Base-by-base conservation (phyloP, 306 rosid species). In the Quercus wislizeni region DNA sequence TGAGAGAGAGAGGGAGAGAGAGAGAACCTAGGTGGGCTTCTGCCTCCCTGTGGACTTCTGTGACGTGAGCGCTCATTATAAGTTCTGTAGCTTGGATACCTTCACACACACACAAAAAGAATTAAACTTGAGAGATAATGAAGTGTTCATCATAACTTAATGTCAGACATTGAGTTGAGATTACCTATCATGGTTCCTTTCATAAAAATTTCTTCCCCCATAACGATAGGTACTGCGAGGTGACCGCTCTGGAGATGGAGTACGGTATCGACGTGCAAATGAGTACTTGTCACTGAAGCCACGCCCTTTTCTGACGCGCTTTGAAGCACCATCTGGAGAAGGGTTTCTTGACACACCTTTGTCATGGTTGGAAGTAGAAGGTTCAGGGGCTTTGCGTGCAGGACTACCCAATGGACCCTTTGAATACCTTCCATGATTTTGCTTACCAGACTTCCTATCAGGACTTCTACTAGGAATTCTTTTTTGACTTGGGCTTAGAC, bases 221-320 rank as follows among this genome's bases (percentile, higher is more conserved):
- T 84, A 81, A 19, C 79, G 87, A 71, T 88, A 85, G 46, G 90
- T 30, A 62, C 78, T 80, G 6, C 65, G 87, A 23, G 81, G 82
- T 46, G 93, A 91, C 35, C 56, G 83, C 76, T 85, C 94, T 10
- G 99, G 98, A 69, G 98, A 93, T 62, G 99, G 99, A 86, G 97
- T 96, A 12, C 98, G 93, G 74, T 96, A 96, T 63, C 84, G 91
- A 69, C 98, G 97, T 59, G 92, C 98, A 87, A 85, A 96, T 18
- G 97, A 86, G 81, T 84, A 96, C 70, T 90, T 97, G 38, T 93
- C 96, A 63, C 97, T 96, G 81, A 96, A 96, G 79, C 99, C 99
- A 33, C 99, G 98, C 15, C 99, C 99, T 89, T 93, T 96, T 74
- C 96, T 91, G 62, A 93, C 71, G 25, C 98, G 98, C 89, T 90